Conservation (phyloP, 441 rosid species). For the Isatis lusitanica region DNA sequence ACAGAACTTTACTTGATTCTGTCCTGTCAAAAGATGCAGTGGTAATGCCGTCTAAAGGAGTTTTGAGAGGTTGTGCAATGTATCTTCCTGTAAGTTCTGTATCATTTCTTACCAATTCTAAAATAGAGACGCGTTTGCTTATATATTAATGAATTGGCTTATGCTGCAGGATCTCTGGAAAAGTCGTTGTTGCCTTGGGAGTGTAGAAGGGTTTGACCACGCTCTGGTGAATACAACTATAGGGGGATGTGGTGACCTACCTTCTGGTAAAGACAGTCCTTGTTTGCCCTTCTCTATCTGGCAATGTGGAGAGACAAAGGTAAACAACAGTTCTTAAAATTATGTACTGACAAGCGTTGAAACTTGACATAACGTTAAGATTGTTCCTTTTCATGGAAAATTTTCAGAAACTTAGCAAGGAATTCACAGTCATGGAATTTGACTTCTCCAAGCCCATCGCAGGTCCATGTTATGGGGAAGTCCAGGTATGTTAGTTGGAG, state of each 20-base stretch:
- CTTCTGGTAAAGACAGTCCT: conserved; percentile 62
- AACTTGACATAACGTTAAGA: not conserved
- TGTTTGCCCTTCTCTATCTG: conserved; percentile 72
- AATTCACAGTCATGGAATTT: conserved; percentile 70
- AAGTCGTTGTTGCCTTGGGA: conserved; percentile 62
- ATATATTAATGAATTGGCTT: conserved; percentile 4
- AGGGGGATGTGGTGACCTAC: conserved; percentile 80
- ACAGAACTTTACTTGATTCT: conserved; percentile 66
- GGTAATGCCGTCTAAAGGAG: conserved; percentile 84
- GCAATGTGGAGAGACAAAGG: conserved; percentile 93
- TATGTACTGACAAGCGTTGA: not conserved
- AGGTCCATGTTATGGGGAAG: conserved; percentile 61
- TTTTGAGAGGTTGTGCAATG: conserved; percentile 83
- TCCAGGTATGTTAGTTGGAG: conserved; percentile 48
- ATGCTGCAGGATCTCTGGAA: conserved; percentile 76
- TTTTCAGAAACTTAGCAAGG: conserved; percentile 72
- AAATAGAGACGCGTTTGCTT: conserved; percentile 5
- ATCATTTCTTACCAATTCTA: conserved; percentile 5
- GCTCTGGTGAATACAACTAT: conserved; percentile 69
- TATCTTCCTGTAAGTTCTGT: conserved; percentile 70
- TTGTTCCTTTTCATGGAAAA: conserved; percentile 18
- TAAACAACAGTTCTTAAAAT: conserved; percentile 18
- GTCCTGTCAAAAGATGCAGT: conserved; percentile 64
- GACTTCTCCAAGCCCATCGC: conserved; percentile 63
- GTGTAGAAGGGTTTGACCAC: conserved; percentile 92